phyloP scores from a whole-genome alignment of 139 green algal genomes.

The Chlamydomonas eustigma region DNA sequence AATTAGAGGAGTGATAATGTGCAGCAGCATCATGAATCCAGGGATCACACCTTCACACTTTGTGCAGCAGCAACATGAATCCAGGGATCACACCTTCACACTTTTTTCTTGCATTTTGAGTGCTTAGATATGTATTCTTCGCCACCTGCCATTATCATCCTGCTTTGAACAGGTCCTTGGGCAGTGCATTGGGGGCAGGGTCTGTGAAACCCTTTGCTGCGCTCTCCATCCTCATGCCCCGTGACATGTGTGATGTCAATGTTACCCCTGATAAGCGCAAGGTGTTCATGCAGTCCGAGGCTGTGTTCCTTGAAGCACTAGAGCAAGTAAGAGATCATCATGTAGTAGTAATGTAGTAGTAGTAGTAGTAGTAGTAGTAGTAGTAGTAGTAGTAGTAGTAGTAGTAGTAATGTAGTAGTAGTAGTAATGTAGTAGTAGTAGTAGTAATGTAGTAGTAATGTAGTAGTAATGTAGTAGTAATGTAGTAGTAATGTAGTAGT shows the following conservation, averaged over 20 bases:
- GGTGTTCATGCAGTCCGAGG: constrained; percentile 57
- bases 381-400: neutral
- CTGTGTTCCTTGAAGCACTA: neutral
- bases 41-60: no score
- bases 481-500: no score
- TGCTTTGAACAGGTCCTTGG: neutral
- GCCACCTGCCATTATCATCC: no score
- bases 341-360: neutral
- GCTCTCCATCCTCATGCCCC: constrained; percentile 58
- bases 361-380: neutral
- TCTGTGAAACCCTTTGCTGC: constrained; percentile 52
- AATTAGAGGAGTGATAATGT: no score
- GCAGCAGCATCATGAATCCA: no score
- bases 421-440: no score
- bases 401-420: neutral
- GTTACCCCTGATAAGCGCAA: constrained; percentile 95
- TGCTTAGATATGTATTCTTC: no score
- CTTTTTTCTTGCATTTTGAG: no score
- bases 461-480: no score
- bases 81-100: no score
- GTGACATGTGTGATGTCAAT: constrained; percentile 75
- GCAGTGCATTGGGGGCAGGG: neutral
- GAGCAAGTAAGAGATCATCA: neutral
- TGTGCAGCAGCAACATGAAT: no score
- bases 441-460: no score